phyloP scores from a whole-genome alignment of 1,139 yeast species.

The Kodamaea plutei region DNA sequence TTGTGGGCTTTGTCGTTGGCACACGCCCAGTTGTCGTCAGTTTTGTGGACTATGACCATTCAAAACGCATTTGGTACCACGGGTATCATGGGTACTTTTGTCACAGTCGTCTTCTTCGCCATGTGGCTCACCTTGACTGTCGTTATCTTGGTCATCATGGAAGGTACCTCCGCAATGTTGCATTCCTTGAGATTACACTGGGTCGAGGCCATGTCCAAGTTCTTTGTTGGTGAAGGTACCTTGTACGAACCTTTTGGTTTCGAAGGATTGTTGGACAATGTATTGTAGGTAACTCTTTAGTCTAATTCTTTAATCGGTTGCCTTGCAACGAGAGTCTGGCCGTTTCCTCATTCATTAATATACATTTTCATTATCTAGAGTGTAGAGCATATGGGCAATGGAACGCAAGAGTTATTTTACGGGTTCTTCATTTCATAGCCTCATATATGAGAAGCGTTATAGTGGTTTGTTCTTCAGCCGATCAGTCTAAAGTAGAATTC shows the following conservation, averaged over 20 bases:
- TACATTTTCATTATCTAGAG: no score
- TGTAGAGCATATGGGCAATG: no score
- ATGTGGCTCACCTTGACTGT: slow-evolving; percentile 79
- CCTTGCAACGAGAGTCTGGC: no score
- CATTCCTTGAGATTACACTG: slow-evolving; percentile 81
- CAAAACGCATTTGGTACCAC: slow-evolving; percentile 50
- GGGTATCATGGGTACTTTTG: slow-evolving; percentile 46
- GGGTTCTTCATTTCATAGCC: no score
- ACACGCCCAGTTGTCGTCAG: slow-evolving; percentile 72
- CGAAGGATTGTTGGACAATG: slow-evolving; percentile 29
- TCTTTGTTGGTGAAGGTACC: slow-evolving; percentile 78
- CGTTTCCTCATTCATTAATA: no score
- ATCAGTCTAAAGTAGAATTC: no score
- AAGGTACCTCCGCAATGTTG: slow-evolving; percentile 85
- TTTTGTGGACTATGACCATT: slow-evolving; percentile 77
- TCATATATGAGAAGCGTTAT: no score
- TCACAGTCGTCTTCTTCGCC: slow-evolving; percentile 60
- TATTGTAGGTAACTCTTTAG: no score
- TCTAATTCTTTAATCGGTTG: no score
- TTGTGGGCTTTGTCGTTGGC: slow-evolving; percentile 79
- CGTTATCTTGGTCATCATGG: slow-evolving; percentile 73
- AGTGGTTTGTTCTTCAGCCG: no score
- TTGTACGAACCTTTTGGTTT: slow-evolving; percentile 69
- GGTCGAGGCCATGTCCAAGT: slow-evolving; percentile 86
- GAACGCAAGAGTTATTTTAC: no score